Evolutionary conservation across 1,284 basidiomycete species (phyloP).

Genomic region (Coriolopsis trogii): DNA sequence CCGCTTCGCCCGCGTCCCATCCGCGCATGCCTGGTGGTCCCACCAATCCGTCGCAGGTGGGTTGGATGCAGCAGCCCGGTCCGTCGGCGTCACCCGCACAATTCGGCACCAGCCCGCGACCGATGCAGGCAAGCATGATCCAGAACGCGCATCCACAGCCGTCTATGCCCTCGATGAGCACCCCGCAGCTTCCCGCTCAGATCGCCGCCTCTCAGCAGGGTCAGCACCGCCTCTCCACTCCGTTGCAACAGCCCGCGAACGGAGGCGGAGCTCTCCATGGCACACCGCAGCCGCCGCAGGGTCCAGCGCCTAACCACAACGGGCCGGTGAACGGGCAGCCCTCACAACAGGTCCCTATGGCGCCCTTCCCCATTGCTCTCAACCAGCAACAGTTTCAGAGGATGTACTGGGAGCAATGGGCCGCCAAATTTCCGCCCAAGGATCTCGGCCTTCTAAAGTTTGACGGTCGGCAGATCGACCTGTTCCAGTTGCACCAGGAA

Average conservation of each 20-base stretch:
- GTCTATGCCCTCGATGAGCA: conserved; percentile 16
- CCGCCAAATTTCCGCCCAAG: conserved; percentile 41
- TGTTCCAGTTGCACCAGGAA: conserved; percentile 56
- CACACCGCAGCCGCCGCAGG: conserved; percentile 12
- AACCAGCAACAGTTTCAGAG: conserved; percentile 52
- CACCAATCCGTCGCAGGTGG: conserved; percentile 16
- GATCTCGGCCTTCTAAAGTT: conserved; percentile 45
- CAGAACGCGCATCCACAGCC: conserved; percentile 14
- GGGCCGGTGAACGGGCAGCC: too few relatives aligned
- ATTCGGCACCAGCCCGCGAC: conserved; percentile 20
- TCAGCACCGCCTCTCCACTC: conserved; percentile 20
- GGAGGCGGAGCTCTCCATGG: conserved; percentile 4
- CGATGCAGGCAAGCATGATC: conserved; percentile 10
- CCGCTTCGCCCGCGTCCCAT: conserved; percentile 14
- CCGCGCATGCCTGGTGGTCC: conserved; percentile 10
- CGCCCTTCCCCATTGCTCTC: conserved; percentile 7
- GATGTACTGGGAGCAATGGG: conserved; percentile 55
- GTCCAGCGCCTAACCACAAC: conserved; percentile 11
- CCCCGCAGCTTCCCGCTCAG: conserved; percentile 23
- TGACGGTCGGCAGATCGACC: conserved; percentile 56
- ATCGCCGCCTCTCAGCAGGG: conserved; percentile 15
- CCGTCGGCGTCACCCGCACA: conserved; percentile 7
- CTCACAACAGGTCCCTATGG: not conserved
- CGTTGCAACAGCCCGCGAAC: conserved; percentile 15
- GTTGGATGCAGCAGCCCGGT: conserved; percentile 17